phyloP scores from a whole-genome alignment of 345 rosid species.

The Kandelia obovata region DNA sequence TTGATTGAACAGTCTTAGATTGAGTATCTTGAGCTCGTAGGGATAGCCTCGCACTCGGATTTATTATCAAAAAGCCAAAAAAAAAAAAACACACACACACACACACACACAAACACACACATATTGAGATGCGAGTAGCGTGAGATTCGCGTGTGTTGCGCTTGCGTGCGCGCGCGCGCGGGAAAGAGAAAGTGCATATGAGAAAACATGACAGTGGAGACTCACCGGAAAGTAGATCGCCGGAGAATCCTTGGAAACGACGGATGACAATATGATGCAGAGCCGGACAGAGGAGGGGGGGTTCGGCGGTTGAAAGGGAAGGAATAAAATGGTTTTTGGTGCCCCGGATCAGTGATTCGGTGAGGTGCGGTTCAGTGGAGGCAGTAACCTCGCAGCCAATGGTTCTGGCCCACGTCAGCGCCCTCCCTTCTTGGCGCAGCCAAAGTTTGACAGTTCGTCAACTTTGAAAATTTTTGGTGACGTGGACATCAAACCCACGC shows the following conservation, averaged over 20 bases:
- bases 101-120: too few species aligned
- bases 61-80: too few species aligned
- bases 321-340: not conserved
- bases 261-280: not conserved
- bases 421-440: too few species aligned
- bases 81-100: too few species aligned
- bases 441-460: too few species aligned
- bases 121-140: too few species aligned
- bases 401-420: not conserved
- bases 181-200: not conserved
- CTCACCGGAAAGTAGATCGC: slow-evolving; percentile 11
- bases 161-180: not conserved
- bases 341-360: not conserved
- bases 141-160: too few species aligned
- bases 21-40: too few species aligned
- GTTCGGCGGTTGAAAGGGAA: not conserved
- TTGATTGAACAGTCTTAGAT: too few species aligned
- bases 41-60: too few species aligned
- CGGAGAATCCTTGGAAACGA: slow-evolving; percentile 1
- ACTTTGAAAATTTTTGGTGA: too few species aligned
- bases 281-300: not conserved
- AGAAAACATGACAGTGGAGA: not conserved
- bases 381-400: not conserved
- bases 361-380: not conserved
- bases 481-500: too few species aligned